Percentiles rank a stretch among this genome's conserved stretches.
phyloP scores from a whole-genome alignment of 805 yeast genomes.

The Komagataella pastoris region DNA sequence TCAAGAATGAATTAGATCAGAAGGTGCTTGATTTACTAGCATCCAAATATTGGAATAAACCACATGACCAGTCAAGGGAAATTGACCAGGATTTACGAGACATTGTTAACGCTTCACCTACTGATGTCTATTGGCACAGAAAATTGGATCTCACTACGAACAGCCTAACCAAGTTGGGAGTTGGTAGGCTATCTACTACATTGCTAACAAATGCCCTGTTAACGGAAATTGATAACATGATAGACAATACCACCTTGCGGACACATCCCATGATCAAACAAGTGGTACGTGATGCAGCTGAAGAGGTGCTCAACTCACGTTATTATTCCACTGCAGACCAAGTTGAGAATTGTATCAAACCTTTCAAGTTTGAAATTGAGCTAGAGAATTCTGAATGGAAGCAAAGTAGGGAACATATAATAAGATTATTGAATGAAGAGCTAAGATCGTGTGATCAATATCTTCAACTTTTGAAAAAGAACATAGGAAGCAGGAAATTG shows the following conservation, averaged over 20 bases:
- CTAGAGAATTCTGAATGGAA: conserved; percentile 94
- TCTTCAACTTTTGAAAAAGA: conserved; percentile 41
- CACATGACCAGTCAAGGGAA: conserved; percentile 17
- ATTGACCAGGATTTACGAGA: conserved; percentile 24
- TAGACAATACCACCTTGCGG: conserved; percentile 60
- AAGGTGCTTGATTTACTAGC: conserved; percentile 79
- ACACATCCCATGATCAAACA: conserved; percentile 80
- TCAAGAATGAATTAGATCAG: conserved; percentile 82
- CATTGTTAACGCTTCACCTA: conserved; percentile 41
- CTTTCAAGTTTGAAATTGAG: conserved; percentile 94
- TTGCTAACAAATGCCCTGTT: conserved; percentile 70
- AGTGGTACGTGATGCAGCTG: conserved; percentile 77
- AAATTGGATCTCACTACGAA: conserved; percentile 78
- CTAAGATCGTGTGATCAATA: conserved; percentile 66
- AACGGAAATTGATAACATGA: conserved; percentile 63
- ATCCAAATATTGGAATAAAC: conserved; percentile 82
- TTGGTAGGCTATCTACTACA: conserved; percentile 81
- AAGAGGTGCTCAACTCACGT: conserved; percentile 60
- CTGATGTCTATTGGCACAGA: conserved; percentile 77
- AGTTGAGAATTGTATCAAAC: conserved; percentile 96
- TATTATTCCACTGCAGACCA: conserved; percentile 93
- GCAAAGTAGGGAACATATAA: conserved; percentile 66
- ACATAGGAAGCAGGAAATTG: conserved; percentile 76
- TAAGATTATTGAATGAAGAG: conserved; percentile 68
- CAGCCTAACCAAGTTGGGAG: conserved; percentile 80